A percentile compares a stretch with the other conserved stretches of the same genome.
Conservation (phyloP, 202 grass and related monocot species). For the Cymbopogon flexuosus region DNA sequence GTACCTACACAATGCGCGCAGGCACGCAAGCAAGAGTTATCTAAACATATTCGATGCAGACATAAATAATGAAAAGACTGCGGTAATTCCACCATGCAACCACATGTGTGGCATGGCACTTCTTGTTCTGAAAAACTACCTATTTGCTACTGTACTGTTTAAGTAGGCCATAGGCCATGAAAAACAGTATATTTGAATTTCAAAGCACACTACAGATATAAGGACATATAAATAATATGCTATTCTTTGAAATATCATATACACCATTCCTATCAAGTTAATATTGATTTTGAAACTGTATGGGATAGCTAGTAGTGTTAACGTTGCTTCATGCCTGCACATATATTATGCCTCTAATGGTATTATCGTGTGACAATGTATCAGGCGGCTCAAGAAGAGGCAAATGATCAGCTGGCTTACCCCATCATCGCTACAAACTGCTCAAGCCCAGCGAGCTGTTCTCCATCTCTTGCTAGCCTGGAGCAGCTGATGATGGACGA, state of each 20-base stretch:
- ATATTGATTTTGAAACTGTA: neutral
- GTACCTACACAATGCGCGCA: neutral
- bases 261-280: neutral
- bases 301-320: too few species aligned
- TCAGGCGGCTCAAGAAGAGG: slow-evolving; percentile 37
- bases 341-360: neutral
- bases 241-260: neutral
- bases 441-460: slow-evolving; percentile 37
- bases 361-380: neutral
- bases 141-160: neutral
- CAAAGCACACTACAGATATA: neutral
- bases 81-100: slow-evolving; percentile 5
- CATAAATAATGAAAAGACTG: neutral
- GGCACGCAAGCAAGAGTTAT: neutral
- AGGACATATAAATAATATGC: neutral
- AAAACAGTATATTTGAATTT: neutral
- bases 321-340: too few species aligned
- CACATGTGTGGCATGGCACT: neutral
- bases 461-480: slow-evolving; percentile 26
- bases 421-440: neutral
- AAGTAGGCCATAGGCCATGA: neutral
- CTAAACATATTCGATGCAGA: neutral
- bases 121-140: neutral
- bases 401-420: neutral
- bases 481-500: slow-evolving; percentile 26